A percentile compares a stretch with the other conserved stretches of the same genome.
Conservation (phyloP, 148 eudicot species). For the Amaranthus cruentus region DNA sequence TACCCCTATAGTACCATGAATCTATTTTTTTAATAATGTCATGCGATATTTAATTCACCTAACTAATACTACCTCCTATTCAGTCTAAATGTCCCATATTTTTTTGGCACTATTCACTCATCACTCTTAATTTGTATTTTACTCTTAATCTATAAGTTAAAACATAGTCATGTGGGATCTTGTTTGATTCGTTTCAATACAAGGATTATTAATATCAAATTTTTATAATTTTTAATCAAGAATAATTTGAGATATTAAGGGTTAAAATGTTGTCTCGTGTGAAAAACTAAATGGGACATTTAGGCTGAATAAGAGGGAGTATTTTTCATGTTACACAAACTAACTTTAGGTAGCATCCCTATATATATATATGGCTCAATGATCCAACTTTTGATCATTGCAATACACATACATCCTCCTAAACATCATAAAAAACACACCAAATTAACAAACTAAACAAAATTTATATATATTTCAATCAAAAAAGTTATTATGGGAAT, state of each 20-base stretch:
- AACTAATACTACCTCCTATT: not conserved
- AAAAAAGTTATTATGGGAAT: conserved; percentile 8
- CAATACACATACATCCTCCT: not conserved
- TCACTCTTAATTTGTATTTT: too few species aligned
- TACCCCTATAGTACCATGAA: conserved; percentile 1
- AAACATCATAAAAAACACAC: not conserved
- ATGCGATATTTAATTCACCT: conserved; percentile 5
- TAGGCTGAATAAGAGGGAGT: too few species aligned
- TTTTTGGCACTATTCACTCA: too few species aligned
- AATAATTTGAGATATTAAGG: too few species aligned
- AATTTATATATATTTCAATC: not conserved
- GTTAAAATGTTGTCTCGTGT: too few species aligned
- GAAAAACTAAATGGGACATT: too few species aligned
- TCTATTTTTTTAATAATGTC: not conserved
- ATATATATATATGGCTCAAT: conserved; percentile 14
- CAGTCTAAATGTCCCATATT: too few species aligned
- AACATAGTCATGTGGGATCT: too few species aligned
- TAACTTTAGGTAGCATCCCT: conserved; percentile 16
- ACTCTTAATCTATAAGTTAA: too few species aligned
- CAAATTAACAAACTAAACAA: not conserved
- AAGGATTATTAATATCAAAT: too few species aligned
- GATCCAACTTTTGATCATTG: not conserved
- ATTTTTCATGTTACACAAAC: conserved; percentile 4
- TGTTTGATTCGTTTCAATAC: too few species aligned
- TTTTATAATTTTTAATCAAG: too few species aligned